Percentiles rank a stretch among this genome's conserved stretches.
These are phyloP conservation scores for Calocybe cyanea DNA, from an alignment of 768 basidiomycete species.

Conservation along the genomic window DNA sequence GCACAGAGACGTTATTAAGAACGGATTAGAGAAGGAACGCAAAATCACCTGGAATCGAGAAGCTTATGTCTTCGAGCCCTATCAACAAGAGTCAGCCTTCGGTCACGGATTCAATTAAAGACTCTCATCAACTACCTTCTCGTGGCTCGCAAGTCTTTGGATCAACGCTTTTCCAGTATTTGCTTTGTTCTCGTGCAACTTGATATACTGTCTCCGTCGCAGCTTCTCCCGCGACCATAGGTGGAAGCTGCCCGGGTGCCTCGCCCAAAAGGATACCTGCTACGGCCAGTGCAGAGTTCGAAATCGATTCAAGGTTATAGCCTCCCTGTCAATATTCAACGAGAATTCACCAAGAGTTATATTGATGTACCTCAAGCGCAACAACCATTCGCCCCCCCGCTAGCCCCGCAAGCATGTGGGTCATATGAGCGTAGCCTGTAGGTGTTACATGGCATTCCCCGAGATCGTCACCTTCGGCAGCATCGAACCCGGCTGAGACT, in stretches of 20 bases:
- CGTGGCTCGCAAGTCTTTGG: conserved; percentile 79
- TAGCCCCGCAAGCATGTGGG: conserved; percentile 88
- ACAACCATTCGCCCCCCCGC: conserved; percentile 89
- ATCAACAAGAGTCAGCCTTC: conserved; percentile 7
- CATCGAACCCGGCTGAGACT: conserved; percentile 99
- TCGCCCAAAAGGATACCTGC: conserved; percentile 87
- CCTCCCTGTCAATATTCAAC: conserved; percentile 65
- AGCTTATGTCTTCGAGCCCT: conserved; percentile 62
- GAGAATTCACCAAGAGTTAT: background rate
- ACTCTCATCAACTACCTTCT: conserved; percentile 49
- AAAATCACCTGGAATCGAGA: conserved; percentile 64
- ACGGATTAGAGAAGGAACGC: conserved; percentile 1
- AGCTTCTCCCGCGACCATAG: conserved; percentile 70
- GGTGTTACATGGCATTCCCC: conserved; percentile 92
- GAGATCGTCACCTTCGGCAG: conserved; percentile 87
- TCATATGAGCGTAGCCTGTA: conserved; percentile 96
- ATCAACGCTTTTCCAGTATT: conserved; percentile 87
- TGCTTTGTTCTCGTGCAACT: conserved; percentile 83
- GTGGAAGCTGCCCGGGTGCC: conserved; percentile 69
- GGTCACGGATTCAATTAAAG: background rate
- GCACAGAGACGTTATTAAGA: too few species aligned
- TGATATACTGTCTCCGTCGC: conserved; percentile 90
- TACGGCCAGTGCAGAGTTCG: conserved; percentile 84
- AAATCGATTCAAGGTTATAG: conserved; percentile 89
- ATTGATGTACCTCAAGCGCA: conserved; percentile 77